These are phyloP conservation scores for Solanum piurae DNA, from an alignment of 257 asterid genomes.

Conservation along the genomic window DNA sequence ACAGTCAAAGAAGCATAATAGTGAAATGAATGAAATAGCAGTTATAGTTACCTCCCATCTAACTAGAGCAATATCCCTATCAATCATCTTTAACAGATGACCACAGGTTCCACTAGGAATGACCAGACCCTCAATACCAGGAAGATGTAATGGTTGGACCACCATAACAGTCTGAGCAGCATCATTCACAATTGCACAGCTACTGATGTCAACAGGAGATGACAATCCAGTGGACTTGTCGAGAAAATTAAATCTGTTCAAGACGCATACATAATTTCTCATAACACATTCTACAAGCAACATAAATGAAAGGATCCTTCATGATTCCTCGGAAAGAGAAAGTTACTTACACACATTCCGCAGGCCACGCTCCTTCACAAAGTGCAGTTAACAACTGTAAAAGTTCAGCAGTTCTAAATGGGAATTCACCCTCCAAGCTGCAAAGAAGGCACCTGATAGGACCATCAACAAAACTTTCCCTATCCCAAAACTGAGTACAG, in stretches of 20 bases:
- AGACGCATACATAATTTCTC: not conserved
- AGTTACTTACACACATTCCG: constrained; percentile 90
- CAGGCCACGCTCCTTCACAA: constrained; percentile 86
- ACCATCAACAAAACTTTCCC: constrained; percentile 79
- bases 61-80: constrained; percentile 52
- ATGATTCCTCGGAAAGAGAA: not conserved
- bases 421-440: constrained; percentile 91
- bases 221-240: constrained; percentile 74
- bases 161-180: constrained; percentile 46
- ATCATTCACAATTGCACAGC: constrained; percentile 40
- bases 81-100: constrained; percentile 70
- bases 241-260: constrained; percentile 76
- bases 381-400: constrained; percentile 70
- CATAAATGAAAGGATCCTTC: not conserved
- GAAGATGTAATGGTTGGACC: constrained; percentile 37
- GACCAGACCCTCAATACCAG: constrained; percentile 68
- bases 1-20: not conserved
- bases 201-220: constrained; percentile 55
- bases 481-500: constrained; percentile 92
- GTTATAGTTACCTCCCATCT: constrained; percentile 79
- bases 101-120: constrained; percentile 76
- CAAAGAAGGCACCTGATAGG: constrained; percentile 85
- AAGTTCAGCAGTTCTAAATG: constrained; percentile 54
- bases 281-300: not conserved
- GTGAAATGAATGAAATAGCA: not conserved